Evolutionary conservation across 2,329 filamentous ascomycete species (phyloP), one percentile per base, ranked within the genome.

Genomic region (Thielaviopsis euricoi): DNA sequence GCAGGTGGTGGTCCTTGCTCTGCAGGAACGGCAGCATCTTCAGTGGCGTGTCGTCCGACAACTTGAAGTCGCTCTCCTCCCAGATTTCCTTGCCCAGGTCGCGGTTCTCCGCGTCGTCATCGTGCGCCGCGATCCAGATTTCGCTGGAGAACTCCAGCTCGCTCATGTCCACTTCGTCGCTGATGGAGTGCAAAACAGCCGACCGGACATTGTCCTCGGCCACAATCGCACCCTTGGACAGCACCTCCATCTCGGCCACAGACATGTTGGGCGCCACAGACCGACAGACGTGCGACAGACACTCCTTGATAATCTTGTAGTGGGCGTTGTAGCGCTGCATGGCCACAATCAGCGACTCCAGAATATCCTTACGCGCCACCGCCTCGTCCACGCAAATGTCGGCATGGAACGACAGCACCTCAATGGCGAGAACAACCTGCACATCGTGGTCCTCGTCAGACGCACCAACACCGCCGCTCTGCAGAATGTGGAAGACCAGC

Each of bases 281-380:
- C 60, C 89, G 83, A 65, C 87, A 88, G 63, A 94, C 79, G 68
- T 97, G 89, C 57, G 86, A 78, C 62, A 98, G 80, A 65, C 89
- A 95, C 70, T 98, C 93, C 69, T 91, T 95, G 71, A 96, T 82
- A 59, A 90, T 75, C 71, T 95, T 95, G 74, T 96, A 96, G 70
- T 98, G 93, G 66, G 95, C 89, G 51, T 83, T 85, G 68, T 95
- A 95, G 61, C 73, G 79, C 67, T 94, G 87, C 87, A 98, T 94
- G 1, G 89, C 85, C 51, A 75, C 76, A 58, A 95, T 83, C 43
- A 98, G 74, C 3, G 79, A 76, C 2, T 79, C 74, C 3, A 97
- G 70, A 43, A 95, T 76, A 60, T 89, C 81, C 55, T 80, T 77
- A 9, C 93, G 83, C 29, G 91, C 89, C 25, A 96, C 78, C 33